Conservation (phyloP, 2,329 filamentous ascomycete genomes). For the Neoarthrinium moseri region DNA sequence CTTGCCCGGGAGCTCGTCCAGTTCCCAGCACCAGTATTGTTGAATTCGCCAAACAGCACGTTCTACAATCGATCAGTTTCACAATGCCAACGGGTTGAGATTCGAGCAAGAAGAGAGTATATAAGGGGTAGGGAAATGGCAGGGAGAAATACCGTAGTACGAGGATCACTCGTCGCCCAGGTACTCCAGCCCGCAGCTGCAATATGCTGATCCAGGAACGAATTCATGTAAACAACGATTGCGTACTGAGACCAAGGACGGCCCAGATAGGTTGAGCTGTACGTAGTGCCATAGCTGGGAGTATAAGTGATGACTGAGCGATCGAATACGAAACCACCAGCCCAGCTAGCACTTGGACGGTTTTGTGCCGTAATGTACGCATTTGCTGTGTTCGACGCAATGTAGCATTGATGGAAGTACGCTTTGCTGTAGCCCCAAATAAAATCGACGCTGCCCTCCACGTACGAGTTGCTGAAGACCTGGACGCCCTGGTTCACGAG, state of each 20-base stretch:
- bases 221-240: slow-evolving; percentile 32
- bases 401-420: slow-evolving; percentile 35
- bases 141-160: no score
- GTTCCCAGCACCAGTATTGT: slow-evolving; percentile 57
- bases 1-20: slow-evolving; percentile 47
- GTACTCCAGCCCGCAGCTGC: slow-evolving; percentile 27
- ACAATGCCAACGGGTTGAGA: no score
- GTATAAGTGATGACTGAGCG: slow-evolving; percentile 22
- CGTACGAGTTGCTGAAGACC: slow-evolving; percentile 31
- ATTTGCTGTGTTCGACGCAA: slow-evolving; percentile 32
- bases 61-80: no score
- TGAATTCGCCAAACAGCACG: slow-evolving; percentile 58
- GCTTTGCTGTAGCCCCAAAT: slow-evolving; percentile 31
- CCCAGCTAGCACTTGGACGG: slow-evolving; percentile 23
- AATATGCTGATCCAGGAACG: slow-evolving; percentile 32
- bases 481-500: slow-evolving; percentile 27
- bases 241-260: slow-evolving; percentile 25
- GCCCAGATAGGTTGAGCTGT: slow-evolving; percentile 20
- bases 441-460: slow-evolving; percentile 30
- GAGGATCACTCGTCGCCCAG: slow-evolving; percentile 30
- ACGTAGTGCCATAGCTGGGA: slow-evolving; percentile 16
- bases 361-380: slow-evolving; percentile 31
- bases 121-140: no score
- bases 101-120: no score
- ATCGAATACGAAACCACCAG: slow-evolving; percentile 32